phyloP scores from a whole-genome alignment of 345 rosid genomes.

The Salix exigua region DNA sequence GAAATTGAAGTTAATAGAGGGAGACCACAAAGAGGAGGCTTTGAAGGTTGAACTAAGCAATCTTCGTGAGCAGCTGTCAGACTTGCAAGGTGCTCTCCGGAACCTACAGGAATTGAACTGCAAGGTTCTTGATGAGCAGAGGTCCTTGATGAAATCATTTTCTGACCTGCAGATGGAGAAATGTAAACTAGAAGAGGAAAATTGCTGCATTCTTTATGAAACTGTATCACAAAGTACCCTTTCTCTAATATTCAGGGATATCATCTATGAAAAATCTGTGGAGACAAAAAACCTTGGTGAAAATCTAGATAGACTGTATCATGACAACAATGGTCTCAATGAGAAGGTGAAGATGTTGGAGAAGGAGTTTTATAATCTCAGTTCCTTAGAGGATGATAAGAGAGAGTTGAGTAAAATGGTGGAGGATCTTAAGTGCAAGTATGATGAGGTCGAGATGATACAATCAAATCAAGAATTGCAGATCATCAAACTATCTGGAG shows the following conservation, averaged over 20 bases:
- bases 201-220: slow-evolving; percentile 41
- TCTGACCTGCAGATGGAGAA: slow-evolving; percentile 46
- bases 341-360: slow-evolving; percentile 46
- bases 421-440: slow-evolving; percentile 56
- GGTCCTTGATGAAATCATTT: slow-evolving; percentile 38
- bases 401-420: slow-evolving; percentile 37
- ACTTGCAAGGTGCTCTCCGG: slow-evolving; percentile 40
- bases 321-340: slow-evolving; percentile 48
- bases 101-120: slow-evolving; percentile 47
- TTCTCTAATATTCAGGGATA: slow-evolving; percentile 49
- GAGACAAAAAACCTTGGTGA: slow-evolving; percentile 41
- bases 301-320: slow-evolving; percentile 39
- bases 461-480: slow-evolving; percentile 48
- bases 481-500: slow-evolving; percentile 50
- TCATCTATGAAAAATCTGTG: slow-evolving; percentile 40
- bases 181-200: slow-evolving; percentile 58
- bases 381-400: slow-evolving; percentile 35
- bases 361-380: slow-evolving; percentile 40
- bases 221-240: slow-evolving; percentile 50
- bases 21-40: slow-evolving; percentile 51
- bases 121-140: slow-evolving; percentile 48
- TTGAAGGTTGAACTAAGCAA: slow-evolving; percentile 49
- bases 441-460: slow-evolving; percentile 45
- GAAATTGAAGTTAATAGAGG: slow-evolving; percentile 44
- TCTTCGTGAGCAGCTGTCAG: slow-evolving; percentile 43